phyloP scores from a whole-genome alignment of 331 rosid genomes.

The Arachis monticola region DNA sequence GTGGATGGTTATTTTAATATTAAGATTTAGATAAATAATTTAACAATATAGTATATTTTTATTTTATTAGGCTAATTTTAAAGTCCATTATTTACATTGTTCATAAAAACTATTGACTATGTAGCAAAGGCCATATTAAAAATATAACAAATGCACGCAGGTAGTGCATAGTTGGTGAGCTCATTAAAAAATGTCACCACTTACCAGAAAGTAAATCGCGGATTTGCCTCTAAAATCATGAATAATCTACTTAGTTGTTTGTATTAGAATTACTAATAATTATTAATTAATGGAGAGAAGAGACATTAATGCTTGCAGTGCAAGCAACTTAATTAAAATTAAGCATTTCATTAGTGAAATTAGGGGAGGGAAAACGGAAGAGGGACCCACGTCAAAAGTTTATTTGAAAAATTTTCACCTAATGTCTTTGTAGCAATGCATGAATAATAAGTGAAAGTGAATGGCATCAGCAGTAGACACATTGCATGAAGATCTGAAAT shows the following conservation, averaged over 20 bases:
- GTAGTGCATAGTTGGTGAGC: neutral
- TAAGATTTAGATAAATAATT: no score
- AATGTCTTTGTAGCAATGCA: conserved; percentile 16
- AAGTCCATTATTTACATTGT: no score
- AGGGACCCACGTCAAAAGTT: conserved; percentile 36
- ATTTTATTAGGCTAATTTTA: no score
- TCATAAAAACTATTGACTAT: no score
- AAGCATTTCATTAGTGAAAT: conserved; percentile 4
- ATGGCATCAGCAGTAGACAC: conserved; percentile 43
- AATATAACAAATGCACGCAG: no score
- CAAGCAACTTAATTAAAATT: conserved; percentile 47
- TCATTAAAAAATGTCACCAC: neutral
- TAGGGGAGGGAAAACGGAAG: no score
- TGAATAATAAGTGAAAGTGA: neutral
- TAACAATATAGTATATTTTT: no score
- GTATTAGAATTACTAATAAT: neutral
- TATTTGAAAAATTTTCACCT: conserved; percentile 33
- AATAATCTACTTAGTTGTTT: neutral
- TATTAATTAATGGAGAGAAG: neutral
- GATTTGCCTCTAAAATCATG: conserved; percentile 8
- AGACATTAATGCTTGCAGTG: conserved; percentile 45
- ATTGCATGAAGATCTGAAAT: conserved; percentile 21
- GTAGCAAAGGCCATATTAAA: no score
- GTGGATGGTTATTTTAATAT: no score
- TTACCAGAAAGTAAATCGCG: neutral